Evolutionary conservation across 176 grass and related monocot species (phyloP).

Genomic region (Lolium multiflorum): DNA sequence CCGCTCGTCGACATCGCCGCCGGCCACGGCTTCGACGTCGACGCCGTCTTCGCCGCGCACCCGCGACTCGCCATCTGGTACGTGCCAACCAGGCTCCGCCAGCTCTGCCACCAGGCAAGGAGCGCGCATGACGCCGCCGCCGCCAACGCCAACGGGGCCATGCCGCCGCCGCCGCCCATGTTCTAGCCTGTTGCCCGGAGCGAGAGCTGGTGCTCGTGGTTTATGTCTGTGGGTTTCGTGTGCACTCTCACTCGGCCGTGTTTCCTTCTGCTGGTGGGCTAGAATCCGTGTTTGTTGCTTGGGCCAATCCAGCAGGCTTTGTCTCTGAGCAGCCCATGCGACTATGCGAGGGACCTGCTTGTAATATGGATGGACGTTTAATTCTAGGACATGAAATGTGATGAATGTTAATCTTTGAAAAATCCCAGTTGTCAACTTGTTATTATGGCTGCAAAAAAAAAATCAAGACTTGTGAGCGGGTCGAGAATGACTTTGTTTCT

Average conservation of each 20-base stretch:
- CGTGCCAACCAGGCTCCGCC: slow-evolving; percentile 89
- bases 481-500: too few species aligned
- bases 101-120: slow-evolving; percentile 93
- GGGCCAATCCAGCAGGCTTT: background rate
- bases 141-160: background rate
- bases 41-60: slow-evolving; percentile 96
- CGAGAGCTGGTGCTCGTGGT: too few species aligned
- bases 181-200: slow-evolving; percentile 14
- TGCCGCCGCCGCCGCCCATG: slow-evolving; percentile 37
- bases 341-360: background rate
- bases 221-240: too few species aligned
- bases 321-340: background rate
- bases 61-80: slow-evolving; percentile 95
- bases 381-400: background rate
- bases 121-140: slow-evolving; percentile 35
- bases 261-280: background rate
- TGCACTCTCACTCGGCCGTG: too few species aligned
- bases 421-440: too few species aligned
- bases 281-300: background rate
- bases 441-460: too few species aligned
- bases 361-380: background rate
- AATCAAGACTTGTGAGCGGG: too few species aligned
- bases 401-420: background rate
- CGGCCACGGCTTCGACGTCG: slow-evolving; percentile 88
- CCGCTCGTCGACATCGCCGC: slow-evolving; percentile 91